Evolutionary conservation across 116 monocot genomes (phyloP).

Genomic region (Iris pallida): DNA sequence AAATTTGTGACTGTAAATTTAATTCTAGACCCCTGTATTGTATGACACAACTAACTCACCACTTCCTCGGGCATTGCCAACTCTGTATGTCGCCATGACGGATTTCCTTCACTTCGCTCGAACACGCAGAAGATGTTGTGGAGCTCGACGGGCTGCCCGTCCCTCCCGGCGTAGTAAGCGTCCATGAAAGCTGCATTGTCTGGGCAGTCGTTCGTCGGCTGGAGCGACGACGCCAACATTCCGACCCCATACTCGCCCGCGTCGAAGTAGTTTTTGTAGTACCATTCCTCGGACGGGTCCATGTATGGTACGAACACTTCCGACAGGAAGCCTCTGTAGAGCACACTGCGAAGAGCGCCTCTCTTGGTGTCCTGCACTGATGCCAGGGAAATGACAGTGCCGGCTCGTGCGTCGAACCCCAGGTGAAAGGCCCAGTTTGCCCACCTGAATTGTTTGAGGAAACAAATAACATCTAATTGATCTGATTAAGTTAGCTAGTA

Average conservation of each 20-base stretch:
- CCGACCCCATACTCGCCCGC: conserved; percentile 61
- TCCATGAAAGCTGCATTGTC: conserved; percentile 43
- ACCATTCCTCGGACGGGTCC: conserved; percentile 63
- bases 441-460: conserved; percentile 39
- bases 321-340: conserved; percentile 46
- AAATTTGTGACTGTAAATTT: no score
- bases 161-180: conserved; percentile 34
- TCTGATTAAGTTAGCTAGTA: no score
- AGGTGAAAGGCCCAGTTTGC: conserved; percentile 59
- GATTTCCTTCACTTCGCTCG: conserved; percentile 49
- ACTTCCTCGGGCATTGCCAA: conserved; percentile 23
- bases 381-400: conserved; percentile 44
- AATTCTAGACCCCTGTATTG: no score
- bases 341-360: conserved; percentile 20
- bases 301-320: conserved; percentile 73
- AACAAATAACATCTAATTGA: background rate
- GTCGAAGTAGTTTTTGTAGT: conserved; percentile 52
- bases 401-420: conserved; percentile 34
- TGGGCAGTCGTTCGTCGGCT: conserved; percentile 44
- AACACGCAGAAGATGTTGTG: conserved; percentile 49
- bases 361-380: conserved; percentile 19
- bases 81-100: conserved; percentile 62
- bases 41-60: conserved; percentile 16
- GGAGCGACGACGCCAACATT: conserved; percentile 15
- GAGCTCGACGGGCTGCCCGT: conserved; percentile 34